Conservation (phyloP, 345 rosid species). For the Boechera divaricarpa region DNA sequence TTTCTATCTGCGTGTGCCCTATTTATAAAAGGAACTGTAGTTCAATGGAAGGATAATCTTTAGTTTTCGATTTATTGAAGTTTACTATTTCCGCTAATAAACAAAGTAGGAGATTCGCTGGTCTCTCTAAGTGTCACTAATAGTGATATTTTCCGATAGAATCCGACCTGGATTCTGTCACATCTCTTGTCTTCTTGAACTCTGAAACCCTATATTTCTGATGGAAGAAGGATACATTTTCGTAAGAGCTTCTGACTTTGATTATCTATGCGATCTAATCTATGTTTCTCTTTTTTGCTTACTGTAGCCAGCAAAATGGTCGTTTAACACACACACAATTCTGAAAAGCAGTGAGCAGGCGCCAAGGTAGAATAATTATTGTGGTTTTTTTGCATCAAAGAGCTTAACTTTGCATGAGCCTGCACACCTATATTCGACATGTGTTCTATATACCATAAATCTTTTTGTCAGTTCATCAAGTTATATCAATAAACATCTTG, state of each 20-base stretch:
- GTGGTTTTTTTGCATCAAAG: not conserved
- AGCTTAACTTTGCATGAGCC: conserved; percentile 9
- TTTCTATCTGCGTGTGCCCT: not conserved
- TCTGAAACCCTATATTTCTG: conserved; percentile 16
- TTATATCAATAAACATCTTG: not conserved
- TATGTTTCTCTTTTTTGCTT: not conserved
- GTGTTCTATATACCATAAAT: not conserved
- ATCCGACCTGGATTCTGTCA: not conserved
- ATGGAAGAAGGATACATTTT: conserved; percentile 5
- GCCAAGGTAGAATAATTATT: conserved; percentile 62
- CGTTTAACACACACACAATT: conserved; percentile 80
- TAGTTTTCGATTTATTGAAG: not conserved
- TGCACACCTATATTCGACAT: not conserved
- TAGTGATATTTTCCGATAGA: not conserved
- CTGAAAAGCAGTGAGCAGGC: conserved; percentile 86
- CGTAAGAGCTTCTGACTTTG: conserved; percentile 2
- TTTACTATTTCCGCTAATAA: not conserved
- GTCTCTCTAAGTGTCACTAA: not conserved
- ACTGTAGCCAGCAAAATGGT: conserved; percentile 88
- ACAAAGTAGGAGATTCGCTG: not conserved
- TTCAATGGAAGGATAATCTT: not conserved
- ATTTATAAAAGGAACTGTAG: not conserved
- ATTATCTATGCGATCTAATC: not conserved
- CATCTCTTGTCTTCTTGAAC: conserved; percentile 15
- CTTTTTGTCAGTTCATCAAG: not conserved